phyloP scores from a whole-genome alignment of 805 yeast genomes.

The Wickerhamomyces kurtzmanii region DNA sequence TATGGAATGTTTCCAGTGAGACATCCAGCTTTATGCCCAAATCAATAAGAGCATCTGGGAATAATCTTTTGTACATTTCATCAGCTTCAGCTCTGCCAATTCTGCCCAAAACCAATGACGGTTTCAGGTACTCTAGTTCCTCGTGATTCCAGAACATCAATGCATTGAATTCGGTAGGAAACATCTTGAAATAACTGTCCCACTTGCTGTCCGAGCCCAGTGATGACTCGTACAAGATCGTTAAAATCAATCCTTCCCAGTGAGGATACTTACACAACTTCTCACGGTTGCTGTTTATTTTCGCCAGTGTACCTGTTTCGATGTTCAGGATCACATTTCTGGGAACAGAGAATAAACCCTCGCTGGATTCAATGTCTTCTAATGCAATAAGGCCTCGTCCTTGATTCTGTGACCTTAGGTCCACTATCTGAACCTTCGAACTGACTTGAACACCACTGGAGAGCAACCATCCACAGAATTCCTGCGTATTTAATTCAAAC shows the following conservation, averaged over 20 bases:
- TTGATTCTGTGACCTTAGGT: conserved; percentile 46
- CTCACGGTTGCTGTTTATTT: conserved; percentile 22
- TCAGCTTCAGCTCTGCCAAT: conserved; percentile 65
- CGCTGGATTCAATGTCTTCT: conserved; percentile 51
- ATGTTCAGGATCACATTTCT: conserved; percentile 45
- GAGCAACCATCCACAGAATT: conserved; percentile 36
- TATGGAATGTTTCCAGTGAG: conserved; percentile 51
- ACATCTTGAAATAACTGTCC: conserved; percentile 59
- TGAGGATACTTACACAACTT: conserved; percentile 33
- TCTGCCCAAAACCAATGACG: conserved; percentile 61
- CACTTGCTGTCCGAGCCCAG: conserved; percentile 43
- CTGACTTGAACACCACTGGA: conserved; percentile 36
- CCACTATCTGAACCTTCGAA: conserved; percentile 48
- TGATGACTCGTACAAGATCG: conserved; percentile 52
- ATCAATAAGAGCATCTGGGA: conserved; percentile 27
- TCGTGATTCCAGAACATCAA: conserved; percentile 73
- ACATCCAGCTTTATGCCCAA: conserved; percentile 26
- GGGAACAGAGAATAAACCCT: conserved; percentile 63
- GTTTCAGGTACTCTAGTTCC: conserved; percentile 47
- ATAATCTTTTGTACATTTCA: conserved; percentile 40
- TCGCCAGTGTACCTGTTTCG: conserved; percentile 39
- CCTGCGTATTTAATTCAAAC: conserved; percentile 23
- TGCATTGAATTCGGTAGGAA: conserved; percentile 57
- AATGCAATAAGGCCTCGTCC: conserved; percentile 74
- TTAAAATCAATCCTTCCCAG: conserved; percentile 74